Conservation (phyloP, 345 rosid genomes). For the Dipteronia sinensis region DNA sequence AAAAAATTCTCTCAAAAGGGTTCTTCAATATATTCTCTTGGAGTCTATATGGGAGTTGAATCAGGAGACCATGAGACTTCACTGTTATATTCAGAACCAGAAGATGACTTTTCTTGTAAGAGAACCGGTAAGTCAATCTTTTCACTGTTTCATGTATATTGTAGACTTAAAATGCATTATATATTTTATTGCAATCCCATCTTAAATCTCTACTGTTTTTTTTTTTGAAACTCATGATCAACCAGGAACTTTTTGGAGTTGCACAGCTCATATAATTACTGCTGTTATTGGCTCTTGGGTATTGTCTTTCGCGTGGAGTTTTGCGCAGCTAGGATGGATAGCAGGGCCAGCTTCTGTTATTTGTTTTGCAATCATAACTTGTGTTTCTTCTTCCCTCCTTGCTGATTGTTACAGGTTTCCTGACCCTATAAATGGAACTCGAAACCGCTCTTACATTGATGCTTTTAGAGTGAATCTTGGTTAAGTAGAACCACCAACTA, state of each 20-base stretch:
- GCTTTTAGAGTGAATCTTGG: conserved; percentile 52
- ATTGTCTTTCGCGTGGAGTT: conserved; percentile 64
- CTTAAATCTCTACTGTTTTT: conserved; percentile 16
- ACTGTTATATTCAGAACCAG: not conserved
- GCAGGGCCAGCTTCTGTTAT: conserved; percentile 55
- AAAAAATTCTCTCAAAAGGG: no score
- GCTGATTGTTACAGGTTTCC: conserved; percentile 58
- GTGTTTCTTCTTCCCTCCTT: conserved; percentile 49
- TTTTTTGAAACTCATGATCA: not conserved
- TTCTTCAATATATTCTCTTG: no score
- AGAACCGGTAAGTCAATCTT: conserved; percentile 6
- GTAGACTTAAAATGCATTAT: not conserved
- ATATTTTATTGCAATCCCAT: conserved; percentile 10
- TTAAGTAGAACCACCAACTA: conserved; percentile 15
- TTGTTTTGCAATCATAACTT: conserved; percentile 51
- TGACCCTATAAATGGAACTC: conserved; percentile 40
- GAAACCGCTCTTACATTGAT: conserved; percentile 44
- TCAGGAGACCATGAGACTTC: not conserved
- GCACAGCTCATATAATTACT: conserved; percentile 53
- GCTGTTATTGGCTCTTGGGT: conserved; percentile 57
- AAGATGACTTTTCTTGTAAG: not conserved
- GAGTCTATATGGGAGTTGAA: not conserved
- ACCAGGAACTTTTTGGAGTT: conserved; percentile 59
- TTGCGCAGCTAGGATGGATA: conserved; percentile 73
- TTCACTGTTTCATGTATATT: not conserved